Evolutionary conservation across 306 rosid species (phyloP).

Genomic region (Pueraria montana): DNA sequence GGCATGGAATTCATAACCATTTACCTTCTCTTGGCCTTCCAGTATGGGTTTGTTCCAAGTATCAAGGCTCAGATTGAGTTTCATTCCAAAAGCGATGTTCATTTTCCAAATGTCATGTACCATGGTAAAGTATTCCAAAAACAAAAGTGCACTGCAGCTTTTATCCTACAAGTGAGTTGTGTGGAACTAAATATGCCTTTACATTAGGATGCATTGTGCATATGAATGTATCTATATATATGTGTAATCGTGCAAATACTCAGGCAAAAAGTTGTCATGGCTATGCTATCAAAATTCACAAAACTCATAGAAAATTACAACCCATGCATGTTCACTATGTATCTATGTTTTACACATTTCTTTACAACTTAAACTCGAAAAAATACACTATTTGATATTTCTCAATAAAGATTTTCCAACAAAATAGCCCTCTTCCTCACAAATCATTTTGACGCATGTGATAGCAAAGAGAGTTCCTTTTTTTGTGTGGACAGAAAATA

Average conservation of each 20-base stretch:
- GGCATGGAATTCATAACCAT: constrained; percentile 7
- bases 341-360: background rate
- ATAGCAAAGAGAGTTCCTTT: background rate
- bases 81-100: constrained; percentile 17
- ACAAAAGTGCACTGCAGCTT: background rate
- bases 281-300: background rate
- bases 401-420: background rate
- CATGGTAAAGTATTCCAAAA: constrained; percentile 3
- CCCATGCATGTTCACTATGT: background rate
- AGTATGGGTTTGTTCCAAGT: constrained; percentile 2
- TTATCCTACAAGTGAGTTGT: background rate
- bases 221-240: background rate
- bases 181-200: constrained; percentile 4
- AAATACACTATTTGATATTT: constrained; percentile 12
- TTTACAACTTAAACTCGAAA: constrained; percentile 3
- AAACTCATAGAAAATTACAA: background rate
- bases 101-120: constrained; percentile 6
- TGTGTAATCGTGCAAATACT: background rate
- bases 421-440: constrained; percentile 9
- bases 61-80: constrained; percentile 1
- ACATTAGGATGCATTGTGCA: background rate
- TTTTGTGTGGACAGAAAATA: background rate
- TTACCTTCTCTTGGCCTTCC: background rate
- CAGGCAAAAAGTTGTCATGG: background rate
- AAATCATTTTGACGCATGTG: constrained; percentile 10